A percentile compares a stretch with the other conserved stretches of the same genome.
Conservation (phyloP, 1,284 basidiomycete species). For the Pisolithus thermaeus region DNA sequence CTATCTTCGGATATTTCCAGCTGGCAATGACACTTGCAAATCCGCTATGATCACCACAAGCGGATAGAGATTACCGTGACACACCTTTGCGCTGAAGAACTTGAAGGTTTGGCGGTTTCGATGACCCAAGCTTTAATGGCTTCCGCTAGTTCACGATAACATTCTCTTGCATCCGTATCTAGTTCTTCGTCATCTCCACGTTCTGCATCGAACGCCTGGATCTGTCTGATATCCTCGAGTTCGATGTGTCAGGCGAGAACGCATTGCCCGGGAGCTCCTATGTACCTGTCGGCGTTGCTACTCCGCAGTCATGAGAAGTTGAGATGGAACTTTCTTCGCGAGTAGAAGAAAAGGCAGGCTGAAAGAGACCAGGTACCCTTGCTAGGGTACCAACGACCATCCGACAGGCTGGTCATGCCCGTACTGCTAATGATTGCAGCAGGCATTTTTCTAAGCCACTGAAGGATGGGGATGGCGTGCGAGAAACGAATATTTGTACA, state of each 20-base stretch:
- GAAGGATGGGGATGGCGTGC: background rate
- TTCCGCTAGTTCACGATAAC: slow-evolving; percentile 73
- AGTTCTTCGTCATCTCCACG: slow-evolving; percentile 55
- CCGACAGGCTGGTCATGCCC: slow-evolving; percentile 27
- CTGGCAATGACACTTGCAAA: too few species aligned
- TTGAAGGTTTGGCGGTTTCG: slow-evolving; percentile 77
- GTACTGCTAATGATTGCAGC: background rate
- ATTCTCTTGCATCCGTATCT: slow-evolving; percentile 61
- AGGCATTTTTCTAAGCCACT: slow-evolving; percentile 11
- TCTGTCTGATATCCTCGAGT: slow-evolving; percentile 75
- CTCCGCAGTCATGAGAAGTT: slow-evolving; percentile 80
- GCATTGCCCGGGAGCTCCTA: slow-evolving; percentile 85
- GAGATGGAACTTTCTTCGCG: slow-evolving; percentile 71
- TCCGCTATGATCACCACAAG: background rate
- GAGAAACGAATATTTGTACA: too few species aligned
- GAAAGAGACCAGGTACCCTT: slow-evolving; percentile 18
- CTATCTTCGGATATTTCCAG: too few species aligned
- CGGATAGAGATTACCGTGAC: slow-evolving; percentile 17
- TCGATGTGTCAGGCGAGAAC: slow-evolving; percentile 89
- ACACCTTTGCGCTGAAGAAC: slow-evolving; percentile 62
- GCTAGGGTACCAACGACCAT: slow-evolving; percentile 21
- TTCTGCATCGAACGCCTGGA: slow-evolving; percentile 63
- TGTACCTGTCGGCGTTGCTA: slow-evolving; percentile 75
- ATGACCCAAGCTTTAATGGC: slow-evolving; percentile 76
- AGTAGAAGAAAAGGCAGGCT: slow-evolving; percentile 37